Evolutionary conservation across 148 eudicot genomes (phyloP).

Genomic region (Suaeda aralocaspica): DNA sequence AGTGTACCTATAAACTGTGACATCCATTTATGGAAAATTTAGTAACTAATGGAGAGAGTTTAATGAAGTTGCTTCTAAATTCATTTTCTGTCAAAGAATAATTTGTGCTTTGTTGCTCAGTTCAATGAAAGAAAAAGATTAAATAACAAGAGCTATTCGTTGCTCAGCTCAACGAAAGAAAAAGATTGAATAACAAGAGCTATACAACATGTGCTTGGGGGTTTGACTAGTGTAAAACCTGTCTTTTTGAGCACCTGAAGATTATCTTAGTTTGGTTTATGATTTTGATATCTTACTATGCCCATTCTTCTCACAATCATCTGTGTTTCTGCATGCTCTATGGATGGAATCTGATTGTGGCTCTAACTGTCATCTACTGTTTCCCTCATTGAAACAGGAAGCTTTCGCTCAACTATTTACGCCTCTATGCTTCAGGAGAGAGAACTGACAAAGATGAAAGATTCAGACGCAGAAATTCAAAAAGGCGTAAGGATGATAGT

Average conservation of each 20-base stretch:
- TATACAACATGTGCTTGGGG: neutral
- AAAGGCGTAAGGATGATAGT: slow-evolving; percentile 48
- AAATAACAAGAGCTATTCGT: neutral
- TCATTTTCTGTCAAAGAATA: neutral
- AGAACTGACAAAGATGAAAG: slow-evolving; percentile 56
- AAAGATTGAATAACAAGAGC: neutral
- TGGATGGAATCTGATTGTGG: slow-evolving; percentile 1
- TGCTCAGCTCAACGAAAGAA: neutral
- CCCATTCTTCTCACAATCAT: neutral
- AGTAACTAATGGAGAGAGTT: too few relatives aligned
- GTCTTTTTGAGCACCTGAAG: slow-evolving; percentile 1
- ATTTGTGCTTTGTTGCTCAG: neutral
- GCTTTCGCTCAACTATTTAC: slow-evolving; percentile 66
- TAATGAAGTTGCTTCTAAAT: too few relatives aligned
- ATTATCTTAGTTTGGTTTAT: neutral
- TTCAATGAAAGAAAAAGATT: neutral
- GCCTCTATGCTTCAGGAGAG: slow-evolving; percentile 48
- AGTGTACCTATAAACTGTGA: too few relatives aligned
- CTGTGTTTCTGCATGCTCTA: neutral
- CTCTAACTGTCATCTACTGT: slow-evolving; percentile 18
- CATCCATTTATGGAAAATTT: too few relatives aligned
- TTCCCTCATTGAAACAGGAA: slow-evolving; percentile 47
- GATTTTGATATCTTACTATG: neutral
- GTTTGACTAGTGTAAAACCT: neutral
- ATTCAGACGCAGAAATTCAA: slow-evolving; percentile 56